phyloP scores from a whole-genome alignment of 306 rosid genomes.

The Fragaria vesca region DNA sequence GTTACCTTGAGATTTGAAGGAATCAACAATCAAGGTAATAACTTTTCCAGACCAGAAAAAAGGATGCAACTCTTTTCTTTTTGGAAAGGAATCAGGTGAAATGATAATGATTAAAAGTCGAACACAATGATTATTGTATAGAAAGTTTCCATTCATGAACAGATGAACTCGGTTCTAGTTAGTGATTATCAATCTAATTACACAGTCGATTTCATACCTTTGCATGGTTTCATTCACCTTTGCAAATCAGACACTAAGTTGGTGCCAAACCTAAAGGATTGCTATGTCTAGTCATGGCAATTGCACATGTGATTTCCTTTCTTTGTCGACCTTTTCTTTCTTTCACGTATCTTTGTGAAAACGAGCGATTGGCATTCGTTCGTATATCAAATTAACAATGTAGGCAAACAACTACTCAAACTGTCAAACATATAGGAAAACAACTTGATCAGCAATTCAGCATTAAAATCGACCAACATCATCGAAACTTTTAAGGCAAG shows the following conservation, averaged over 20 bases:
- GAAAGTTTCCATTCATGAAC: too few relatives aligned
- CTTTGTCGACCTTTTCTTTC: not conserved
- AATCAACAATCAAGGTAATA: too few relatives aligned
- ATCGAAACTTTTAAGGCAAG: not conserved
- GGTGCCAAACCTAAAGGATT: not conserved
- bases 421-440: not conserved
- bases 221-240: not conserved
- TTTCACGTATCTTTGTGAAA: not conserved
- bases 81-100: too few relatives aligned
- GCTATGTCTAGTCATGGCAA: not conserved
- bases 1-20: too few relatives aligned
- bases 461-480: not conserved
- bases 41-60: too few relatives aligned
- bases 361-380: not conserved
- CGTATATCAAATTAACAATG: not conserved
- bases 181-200: not conserved
- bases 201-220: not conserved
- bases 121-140: too few relatives aligned
- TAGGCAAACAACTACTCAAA: not conserved
- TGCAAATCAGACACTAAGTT: not conserved
- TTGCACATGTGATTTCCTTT: not conserved
- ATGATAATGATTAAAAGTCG: too few relatives aligned
- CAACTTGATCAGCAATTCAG: not conserved
- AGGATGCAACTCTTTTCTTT: too few relatives aligned
- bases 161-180: not conserved